Percentiles rank a stretch among this genome's conserved stretches.
These are phyloP conservation scores for Phytophthora sansomeana DNA, from an alignment of 352 stramenopile genomes.

Conservation along the genomic window DNA sequence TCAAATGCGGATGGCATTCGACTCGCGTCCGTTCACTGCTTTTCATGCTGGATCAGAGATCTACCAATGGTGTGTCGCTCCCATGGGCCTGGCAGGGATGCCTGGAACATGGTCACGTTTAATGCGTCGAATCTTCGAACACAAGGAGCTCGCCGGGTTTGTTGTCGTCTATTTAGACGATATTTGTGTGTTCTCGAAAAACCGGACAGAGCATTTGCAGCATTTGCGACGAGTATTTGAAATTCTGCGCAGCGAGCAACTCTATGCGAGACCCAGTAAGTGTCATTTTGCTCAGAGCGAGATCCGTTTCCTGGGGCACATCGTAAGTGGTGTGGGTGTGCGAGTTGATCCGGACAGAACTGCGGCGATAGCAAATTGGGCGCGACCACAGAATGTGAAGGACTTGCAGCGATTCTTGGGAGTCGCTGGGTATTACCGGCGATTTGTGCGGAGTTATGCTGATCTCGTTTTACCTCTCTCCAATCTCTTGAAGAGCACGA, in stretches of 20 bases:
- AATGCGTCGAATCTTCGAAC: constrained; percentile 39
- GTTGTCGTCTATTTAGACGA: constrained; percentile 45
- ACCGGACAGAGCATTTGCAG: constrained; percentile 16
- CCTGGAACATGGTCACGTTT: constrained; percentile 43
- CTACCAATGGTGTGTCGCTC: constrained; percentile 44
- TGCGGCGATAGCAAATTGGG: constrained; percentile 23
- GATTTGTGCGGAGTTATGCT: constrained; percentile 19
- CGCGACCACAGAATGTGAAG: constrained; percentile 15
- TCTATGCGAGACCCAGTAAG: constrained; percentile 29
- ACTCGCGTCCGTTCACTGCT: constrained; percentile 28
- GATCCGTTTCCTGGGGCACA: constrained; percentile 42
- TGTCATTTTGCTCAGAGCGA: constrained; percentile 23
- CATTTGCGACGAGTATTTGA: constrained; percentile 34
- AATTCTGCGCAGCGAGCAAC: constrained; percentile 20
- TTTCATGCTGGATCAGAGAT: constrained; percentile 39
- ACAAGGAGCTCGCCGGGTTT: constrained; percentile 26
- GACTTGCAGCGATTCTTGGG: constrained; percentile 19
- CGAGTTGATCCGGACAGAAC: constrained; percentile 24
- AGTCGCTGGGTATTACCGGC: constrained; percentile 5
- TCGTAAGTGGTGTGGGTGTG: constrained; percentile 20
- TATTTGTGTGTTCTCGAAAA: constrained; percentile 35
- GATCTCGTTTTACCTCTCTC: constrained; percentile 15
- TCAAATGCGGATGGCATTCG: constrained; percentile 26
- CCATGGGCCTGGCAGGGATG: constrained; percentile 44
- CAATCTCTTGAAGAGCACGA: constrained; percentile 27